Percentiles rank a stretch among this genome's conserved stretches.
These are phyloP conservation scores for Penicillium cosmopolitanum DNA, from an alignment of 495 filamentous ascomycete species.

Conservation along the genomic window DNA sequence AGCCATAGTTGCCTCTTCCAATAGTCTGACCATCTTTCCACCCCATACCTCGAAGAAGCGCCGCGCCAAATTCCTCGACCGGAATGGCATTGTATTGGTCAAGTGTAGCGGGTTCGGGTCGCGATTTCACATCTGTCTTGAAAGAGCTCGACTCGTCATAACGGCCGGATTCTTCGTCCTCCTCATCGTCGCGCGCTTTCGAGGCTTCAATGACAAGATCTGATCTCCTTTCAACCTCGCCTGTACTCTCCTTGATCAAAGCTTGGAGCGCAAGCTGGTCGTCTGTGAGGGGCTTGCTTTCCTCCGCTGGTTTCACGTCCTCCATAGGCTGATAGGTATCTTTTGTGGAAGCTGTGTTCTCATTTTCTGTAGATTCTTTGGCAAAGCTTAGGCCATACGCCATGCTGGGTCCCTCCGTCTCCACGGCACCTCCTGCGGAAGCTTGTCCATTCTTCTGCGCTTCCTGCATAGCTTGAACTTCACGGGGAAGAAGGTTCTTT, in stretches of 20 bases:
- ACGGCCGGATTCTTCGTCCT: conserved; percentile 30
- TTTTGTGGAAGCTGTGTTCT: conserved; percentile 17
- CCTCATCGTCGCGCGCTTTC: conserved; percentile 21
- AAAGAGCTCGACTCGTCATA: conserved; percentile 71
- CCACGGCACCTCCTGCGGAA: conserved; percentile 33
- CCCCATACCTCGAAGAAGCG: conserved; percentile 86
- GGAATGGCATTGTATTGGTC: conserved; percentile 88
- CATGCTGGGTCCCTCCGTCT: conserved; percentile 45
- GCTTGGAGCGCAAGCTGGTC: conserved; percentile 84
- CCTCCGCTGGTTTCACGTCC: conserved; percentile 28
- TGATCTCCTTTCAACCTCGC: conserved; percentile 52
- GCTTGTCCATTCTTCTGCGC: conserved; percentile 37
- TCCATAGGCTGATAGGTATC: conserved; percentile 36
- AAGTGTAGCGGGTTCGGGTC: conserved; percentile 73
- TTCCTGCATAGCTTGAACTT: conserved; percentile 52
- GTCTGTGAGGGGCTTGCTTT: conserved; percentile 51
- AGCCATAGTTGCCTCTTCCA: conserved; percentile 57
- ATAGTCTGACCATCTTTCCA: conserved; percentile 86
- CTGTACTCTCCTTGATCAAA: conserved; percentile 62
- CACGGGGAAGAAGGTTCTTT: conserved; percentile 55
- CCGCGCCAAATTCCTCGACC: conserved; percentile 91
- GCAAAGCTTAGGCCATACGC: conserved; percentile 53
- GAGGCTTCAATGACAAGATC: conserved; percentile 62
- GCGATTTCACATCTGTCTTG: conserved; percentile 64
- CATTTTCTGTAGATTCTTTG: conserved; percentile 24